Evolutionary conservation across 202 grass and related monocot genomes (phyloP).

Genomic region (Carex sylvatica): DNA sequence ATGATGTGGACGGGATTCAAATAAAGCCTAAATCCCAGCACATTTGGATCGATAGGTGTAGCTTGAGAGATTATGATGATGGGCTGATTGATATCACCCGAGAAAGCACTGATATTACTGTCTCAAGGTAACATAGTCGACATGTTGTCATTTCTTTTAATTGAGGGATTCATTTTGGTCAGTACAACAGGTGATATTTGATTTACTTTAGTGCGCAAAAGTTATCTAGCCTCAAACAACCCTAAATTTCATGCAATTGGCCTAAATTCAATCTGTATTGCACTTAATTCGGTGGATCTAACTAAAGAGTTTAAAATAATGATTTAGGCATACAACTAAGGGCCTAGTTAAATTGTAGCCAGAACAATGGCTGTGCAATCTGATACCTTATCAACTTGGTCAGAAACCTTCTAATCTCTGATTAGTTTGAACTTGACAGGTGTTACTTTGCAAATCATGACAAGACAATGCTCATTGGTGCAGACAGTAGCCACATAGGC

Average conservation of each 20-base stretch:
- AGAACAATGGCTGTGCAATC: neutral
- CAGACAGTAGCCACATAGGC: conserved; percentile 39
- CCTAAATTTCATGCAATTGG: neutral
- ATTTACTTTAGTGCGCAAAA: neutral
- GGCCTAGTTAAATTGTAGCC: neutral
- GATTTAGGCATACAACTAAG: neutral
- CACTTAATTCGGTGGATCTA: neutral
- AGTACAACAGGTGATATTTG: neutral
- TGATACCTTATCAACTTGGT: neutral
- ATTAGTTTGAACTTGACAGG: conserved; percentile 23
- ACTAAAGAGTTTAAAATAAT: neutral
- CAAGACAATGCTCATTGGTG: conserved; percentile 78
- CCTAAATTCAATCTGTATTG: neutral
- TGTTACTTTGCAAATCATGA: conserved; percentile 76
- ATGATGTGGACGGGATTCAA: conserved; percentile 77
- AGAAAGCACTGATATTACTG: conserved; percentile 79
- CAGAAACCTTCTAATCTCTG: neutral
- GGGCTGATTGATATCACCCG: conserved; percentile 76
- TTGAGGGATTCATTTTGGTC: neutral
- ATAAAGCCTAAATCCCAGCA: conserved; percentile 69
- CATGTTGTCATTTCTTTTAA: neutral
- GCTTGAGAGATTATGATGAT: conserved; percentile 57
- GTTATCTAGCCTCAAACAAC: neutral
- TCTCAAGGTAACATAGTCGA: conserved; percentile 46
- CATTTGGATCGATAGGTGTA: conserved; percentile 85